Base-by-base conservation (phyloP, 2,329 filamentous ascomycete genomes). In the Penicillium sp. region DNA sequence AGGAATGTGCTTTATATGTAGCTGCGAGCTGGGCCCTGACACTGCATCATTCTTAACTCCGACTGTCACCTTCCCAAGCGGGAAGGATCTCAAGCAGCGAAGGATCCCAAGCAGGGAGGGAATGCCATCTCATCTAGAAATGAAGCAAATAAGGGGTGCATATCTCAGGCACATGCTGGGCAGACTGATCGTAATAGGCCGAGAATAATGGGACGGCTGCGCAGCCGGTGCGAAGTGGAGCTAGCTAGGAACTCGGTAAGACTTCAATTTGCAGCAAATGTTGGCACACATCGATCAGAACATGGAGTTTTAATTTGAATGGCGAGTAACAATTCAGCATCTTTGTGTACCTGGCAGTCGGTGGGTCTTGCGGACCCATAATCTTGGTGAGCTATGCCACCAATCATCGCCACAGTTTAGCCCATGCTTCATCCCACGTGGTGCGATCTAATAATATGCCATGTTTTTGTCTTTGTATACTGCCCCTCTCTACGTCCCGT, bases 1-100 rank as follows among this genome's bases (percentile, higher is more conserved):
- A 4, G 22, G 4, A 14, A 34, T 14, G 22, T 35, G 16, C 44
- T 57, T 54, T 56, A 56, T 54, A 49, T 56, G 54, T 54, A 49
- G 18, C 31, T 29, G 7, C 18, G 18, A 14, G 10, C 24, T 10
- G 29, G 31, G 20, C 7, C 35, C 11, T 20, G 20, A 13, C 20
- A 8, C 2, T 11, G 20, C 11, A 13, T 6, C 20, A 16, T 20
- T 34, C 18, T 11, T 38, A 24, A 11, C 35, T 14, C 6, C 4
- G 20, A 9, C n/a, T 2, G 10, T 23, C 31, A 20, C 27, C 23
- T n/a, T 32, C 5, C 16, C 11, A 32, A 18, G 14, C 22, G 24
- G 6, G 27, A 13, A 23, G 6, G 27, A n/a, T n/a, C n/a, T n/a
- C n/a, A n/a, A n/a, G n/a, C n/a, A n/a, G n/a, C n/a, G n/a, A n/a